A percentile compares a stretch with the other conserved stretches of the same genome.
These are phyloP conservation scores for Diplodia corticola DNA, from an alignment of 2,329 filamentous ascomycete species.

Conservation along the genomic window DNA sequence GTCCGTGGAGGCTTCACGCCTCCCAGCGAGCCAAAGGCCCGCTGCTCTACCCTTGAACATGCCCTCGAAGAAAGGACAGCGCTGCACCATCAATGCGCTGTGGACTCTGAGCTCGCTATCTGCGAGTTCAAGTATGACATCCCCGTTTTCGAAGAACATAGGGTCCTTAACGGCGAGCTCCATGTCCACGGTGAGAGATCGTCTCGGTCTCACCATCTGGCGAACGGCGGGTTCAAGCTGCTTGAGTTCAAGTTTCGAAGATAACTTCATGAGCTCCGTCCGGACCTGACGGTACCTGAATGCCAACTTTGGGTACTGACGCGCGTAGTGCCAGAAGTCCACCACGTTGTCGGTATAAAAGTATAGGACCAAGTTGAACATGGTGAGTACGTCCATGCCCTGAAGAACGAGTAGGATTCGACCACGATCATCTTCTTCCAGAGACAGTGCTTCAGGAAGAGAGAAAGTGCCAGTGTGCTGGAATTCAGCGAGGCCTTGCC, in stretches of 20 bases:
- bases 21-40: constrained; percentile 77
- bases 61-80: constrained; percentile 90
- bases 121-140: constrained; percentile 76
- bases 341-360: constrained; percentile 77
- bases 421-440: constrained; percentile 54
- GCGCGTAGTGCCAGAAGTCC: constrained; percentile 83
- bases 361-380: constrained; percentile 79
- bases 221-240: constrained; percentile 76
- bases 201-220: constrained; percentile 66
- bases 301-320: constrained; percentile 63
- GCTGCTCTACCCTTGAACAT: constrained; percentile 85
- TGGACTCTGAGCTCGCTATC: constrained; percentile 71
- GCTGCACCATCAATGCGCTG: constrained; percentile 73
- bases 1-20: constrained; percentile 55
- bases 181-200: constrained; percentile 69
- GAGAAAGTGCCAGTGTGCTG: constrained; percentile 56
- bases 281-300: constrained; percentile 77
- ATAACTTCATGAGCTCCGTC: constrained; percentile 83
- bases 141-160: constrained; percentile 74
- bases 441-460: constrained; percentile 60
- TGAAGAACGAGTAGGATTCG: constrained; percentile 65
- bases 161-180: constrained; percentile 66
- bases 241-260: constrained; percentile 67
- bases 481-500: constrained; percentile 59
- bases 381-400: constrained; percentile 71